Evolutionary conservation across 106 monocot species (phyloP).

Genomic region (Dactylorhiza incarnata): DNA sequence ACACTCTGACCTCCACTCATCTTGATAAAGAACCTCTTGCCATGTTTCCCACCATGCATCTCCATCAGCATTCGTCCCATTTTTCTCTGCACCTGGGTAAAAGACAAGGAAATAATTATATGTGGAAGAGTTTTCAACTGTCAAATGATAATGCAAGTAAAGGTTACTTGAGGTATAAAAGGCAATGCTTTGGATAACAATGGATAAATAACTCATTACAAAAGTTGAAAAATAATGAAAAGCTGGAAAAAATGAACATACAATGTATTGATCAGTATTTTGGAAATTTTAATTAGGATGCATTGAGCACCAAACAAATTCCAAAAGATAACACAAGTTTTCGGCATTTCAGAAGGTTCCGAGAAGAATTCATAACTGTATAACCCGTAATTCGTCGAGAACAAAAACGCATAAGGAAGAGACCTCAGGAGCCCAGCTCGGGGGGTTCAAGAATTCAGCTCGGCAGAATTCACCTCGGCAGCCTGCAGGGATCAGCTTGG

Average conservation of each 20-base stretch:
- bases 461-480: too few species aligned
- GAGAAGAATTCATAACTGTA: not conserved
- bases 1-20: constrained; percentile 92
- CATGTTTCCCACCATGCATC: constrained; percentile 99
- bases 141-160: not conserved
- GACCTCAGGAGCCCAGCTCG: too few species aligned
- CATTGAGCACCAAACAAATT: not conserved
- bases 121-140: not conserved
- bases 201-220: not conserved
- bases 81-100: constrained; percentile 82
- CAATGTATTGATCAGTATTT: not conserved
- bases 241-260: not conserved
- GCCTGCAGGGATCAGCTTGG: too few species aligned
- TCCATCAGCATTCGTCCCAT: constrained; percentile 85
- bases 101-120: constrained; percentile 4
- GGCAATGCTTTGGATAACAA: not conserved
- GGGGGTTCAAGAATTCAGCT: too few species aligned
- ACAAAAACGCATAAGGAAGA: too few species aligned
- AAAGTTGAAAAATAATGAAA: not conserved
- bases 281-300: not conserved
- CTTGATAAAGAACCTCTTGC: constrained; percentile 95
- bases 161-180: not conserved
- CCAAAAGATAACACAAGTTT: not conserved
- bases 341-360: not conserved
- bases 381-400: too few species aligned